Conservation (phyloP, 2,329 filamentous ascomycete genomes). For the Rhytidhysteron rufulum region DNA sequence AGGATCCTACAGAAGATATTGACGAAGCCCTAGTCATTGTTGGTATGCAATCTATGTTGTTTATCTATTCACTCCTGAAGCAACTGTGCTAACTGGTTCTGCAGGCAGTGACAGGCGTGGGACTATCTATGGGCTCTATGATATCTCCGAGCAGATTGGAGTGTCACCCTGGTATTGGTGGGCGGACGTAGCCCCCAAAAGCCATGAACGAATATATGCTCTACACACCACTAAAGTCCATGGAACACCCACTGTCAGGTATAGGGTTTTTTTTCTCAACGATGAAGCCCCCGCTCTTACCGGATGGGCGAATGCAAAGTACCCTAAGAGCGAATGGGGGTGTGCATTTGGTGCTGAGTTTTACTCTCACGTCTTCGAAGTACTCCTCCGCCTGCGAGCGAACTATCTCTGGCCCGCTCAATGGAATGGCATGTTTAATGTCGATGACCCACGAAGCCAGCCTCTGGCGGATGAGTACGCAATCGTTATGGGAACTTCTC, state of each 20-base stretch:
- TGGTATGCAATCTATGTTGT: constrained; percentile 34
- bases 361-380: constrained; percentile 66
- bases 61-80: neutral
- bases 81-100: neutral
- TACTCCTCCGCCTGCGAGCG: constrained; percentile 64
- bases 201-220: constrained; percentile 54
- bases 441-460: constrained; percentile 67
- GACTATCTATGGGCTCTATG: constrained; percentile 68
- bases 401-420: constrained; percentile 74
- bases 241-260: constrained; percentile 60
- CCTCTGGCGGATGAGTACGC: constrained; percentile 69
- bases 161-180: constrained; percentile 69
- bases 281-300: constrained; percentile 66
- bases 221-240: constrained; percentile 54
- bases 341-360: constrained; percentile 55
- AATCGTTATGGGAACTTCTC: constrained; percentile 68
- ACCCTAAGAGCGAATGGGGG: constrained; percentile 42
- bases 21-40: constrained; percentile 62
- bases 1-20: constrained; percentile 55
- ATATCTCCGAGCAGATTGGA: constrained; percentile 69
- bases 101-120: constrained; percentile 59
- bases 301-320: constrained; percentile 61
- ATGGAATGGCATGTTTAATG: constrained; percentile 69
- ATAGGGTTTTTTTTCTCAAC: constrained; percentile 67
- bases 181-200: constrained; percentile 57